Conservation (phyloP, 208 protist genomes). For the Trichomonas gallinae region DNA sequence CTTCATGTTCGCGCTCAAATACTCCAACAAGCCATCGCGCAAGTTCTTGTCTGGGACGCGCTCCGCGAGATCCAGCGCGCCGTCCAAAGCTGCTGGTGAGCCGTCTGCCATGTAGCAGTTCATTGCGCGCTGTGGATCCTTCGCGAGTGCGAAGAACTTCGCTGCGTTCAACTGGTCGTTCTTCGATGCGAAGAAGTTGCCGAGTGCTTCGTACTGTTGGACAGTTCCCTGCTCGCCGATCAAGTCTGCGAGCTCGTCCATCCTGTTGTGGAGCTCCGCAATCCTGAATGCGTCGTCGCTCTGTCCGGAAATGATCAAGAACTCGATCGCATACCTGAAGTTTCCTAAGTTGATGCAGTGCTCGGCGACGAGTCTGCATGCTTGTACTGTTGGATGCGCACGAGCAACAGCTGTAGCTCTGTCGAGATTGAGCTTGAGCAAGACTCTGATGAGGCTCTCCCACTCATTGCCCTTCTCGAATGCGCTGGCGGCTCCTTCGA, state of each 20-base stretch:
- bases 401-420: not conserved
- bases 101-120: conserved; percentile 14
- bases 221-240: not conserved
- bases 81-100: not conserved
- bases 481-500: not conserved
- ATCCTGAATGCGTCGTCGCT: not conserved
- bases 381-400: not conserved
- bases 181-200: not conserved
- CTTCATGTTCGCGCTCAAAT: not conserved
- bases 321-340: conserved; percentile 5
- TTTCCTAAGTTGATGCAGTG: not conserved
- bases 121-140: not conserved
- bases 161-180: not conserved
- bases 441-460: not conserved
- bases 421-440: not conserved
- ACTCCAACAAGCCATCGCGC: not conserved
- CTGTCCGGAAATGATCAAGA: not conserved
- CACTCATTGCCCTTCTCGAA: not conserved
- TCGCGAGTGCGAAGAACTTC: not conserved
- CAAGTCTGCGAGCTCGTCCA: not conserved
- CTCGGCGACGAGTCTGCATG: not conserved
- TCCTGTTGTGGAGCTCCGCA: not conserved
- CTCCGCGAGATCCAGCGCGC: not conserved
- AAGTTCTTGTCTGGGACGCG: not conserved
- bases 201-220: not conserved